Percentiles rank a stretch among this genome's conserved stretches.
Evolutionary conservation across 441 rosid genomes (phyloP).

Genomic region (Mallotus japonicus): DNA sequence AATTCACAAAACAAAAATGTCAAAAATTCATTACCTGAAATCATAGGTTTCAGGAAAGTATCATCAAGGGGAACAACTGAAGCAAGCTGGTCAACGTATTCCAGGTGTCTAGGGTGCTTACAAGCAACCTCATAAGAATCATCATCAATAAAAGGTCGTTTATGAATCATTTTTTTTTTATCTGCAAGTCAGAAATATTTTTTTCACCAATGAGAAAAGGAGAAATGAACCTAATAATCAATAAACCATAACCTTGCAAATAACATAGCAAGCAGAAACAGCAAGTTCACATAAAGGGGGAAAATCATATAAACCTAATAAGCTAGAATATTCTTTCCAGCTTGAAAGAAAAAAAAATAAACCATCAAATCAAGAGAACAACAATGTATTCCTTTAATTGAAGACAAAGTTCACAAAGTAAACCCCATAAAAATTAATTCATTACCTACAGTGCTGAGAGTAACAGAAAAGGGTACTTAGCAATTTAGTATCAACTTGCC

Average conservation of each 20-base stretch:
- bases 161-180: slow-evolving; percentile 38
- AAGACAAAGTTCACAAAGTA: not conserved
- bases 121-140: slow-evolving; percentile 31
- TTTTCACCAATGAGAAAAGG: not conserved
- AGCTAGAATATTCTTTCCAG: not conserved
- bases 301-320: not conserved
- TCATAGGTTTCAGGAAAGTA: slow-evolving; percentile 9
- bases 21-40: slow-evolving; percentile 33
- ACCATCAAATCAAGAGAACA: not conserved
- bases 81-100: slow-evolving; percentile 24
- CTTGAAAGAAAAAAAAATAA: not conserved
- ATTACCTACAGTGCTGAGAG: not conserved
- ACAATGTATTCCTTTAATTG: not conserved
- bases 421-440: not conserved
- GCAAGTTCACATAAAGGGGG: not conserved
- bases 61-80: slow-evolving; percentile 16
- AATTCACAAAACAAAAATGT: not conserved
- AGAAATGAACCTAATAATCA: not conserved
- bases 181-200: slow-evolving; percentile 17
- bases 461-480: not conserved
- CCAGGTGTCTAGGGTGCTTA: slow-evolving; percentile 41
- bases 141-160: slow-evolving; percentile 38
- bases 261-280: not conserved
- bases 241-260: not conserved
- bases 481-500: not conserved